Base-by-base conservation (phyloP, 2,329 filamentous ascomycete species). In the Chaetomiaceae sp. region DNA sequence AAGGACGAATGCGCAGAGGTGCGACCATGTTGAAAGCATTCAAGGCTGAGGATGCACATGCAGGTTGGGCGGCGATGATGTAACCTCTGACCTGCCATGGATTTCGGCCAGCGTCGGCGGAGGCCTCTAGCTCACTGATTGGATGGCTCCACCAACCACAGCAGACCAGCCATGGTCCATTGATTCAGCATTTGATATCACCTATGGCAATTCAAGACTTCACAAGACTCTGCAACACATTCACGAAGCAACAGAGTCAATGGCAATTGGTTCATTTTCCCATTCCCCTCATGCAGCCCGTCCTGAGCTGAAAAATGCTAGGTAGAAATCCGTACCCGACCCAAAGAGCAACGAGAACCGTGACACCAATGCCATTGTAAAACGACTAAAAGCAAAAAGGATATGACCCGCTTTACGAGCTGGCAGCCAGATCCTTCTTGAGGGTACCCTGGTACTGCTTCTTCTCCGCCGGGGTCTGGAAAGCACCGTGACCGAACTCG, bases 401-500 rank as follows among this genome's bases (percentile, higher is more conserved):
- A 55, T 53, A 42, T 35, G 53, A 35, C 55, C 58, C 54, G 53
- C 52, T 57, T 66, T 72, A 73, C 58, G 68, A 67, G 67, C 62
- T 77, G 65, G 72, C 63, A 61, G 70, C 73, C 55, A 82, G 72
- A 66, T 99, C 93, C 89, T 97, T 99, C 90, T 99, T 99, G 88
- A 99, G 89, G 54, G 90, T 95, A 79, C 93, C 93, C 77, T 96
- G 75, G 83, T 89, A 93, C 73, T 89, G 85, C 79, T 87, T 89
- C 90, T 99, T 99, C 87, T 99, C 93, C 70, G 88, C 87, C 63
- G 86, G 80, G 60, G 93, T 99, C 83, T 99, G 93, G 89, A 95
- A 99, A 69, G 90, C 92, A 85, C 93, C 93, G 81, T 99, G 93
- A 77, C 93, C 93, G 76, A 99, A 99, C 83, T 99, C 95, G 79